phyloP scores from a whole-genome alignment of 1,284 basidiomycete genomes.

The Abortiporus biennis region DNA sequence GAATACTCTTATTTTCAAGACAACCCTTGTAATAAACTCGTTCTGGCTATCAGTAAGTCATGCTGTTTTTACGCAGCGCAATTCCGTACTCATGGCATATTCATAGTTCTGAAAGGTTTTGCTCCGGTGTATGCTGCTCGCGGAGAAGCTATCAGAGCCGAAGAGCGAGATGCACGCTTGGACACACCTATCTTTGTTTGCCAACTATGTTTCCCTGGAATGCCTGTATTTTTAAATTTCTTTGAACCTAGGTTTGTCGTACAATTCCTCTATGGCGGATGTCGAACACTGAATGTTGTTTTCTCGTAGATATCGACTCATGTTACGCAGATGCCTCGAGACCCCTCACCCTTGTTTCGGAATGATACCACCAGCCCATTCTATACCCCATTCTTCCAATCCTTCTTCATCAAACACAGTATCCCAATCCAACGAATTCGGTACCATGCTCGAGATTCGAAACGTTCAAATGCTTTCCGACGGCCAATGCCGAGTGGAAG shows the following conservation, averaged over 20 bases:
- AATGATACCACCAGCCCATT: conserved; percentile 74
- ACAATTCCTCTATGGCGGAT: neutral
- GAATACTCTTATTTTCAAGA: conserved; percentile 78
- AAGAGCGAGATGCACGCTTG: conserved; percentile 72
- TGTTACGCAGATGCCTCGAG: conserved; percentile 89
- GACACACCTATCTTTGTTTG: conserved; percentile 91
- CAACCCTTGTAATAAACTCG: conserved; percentile 62
- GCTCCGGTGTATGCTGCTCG: conserved; percentile 52
- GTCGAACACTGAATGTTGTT: conserved; percentile 15
- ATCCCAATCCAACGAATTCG: conserved; percentile 49
- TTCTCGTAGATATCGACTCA: conserved; percentile 66
- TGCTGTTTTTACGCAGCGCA: conserved; percentile 7
- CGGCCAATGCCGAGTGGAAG: conserved; percentile 87
- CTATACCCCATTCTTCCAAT: conserved; percentile 14
- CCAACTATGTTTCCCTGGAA: conserved; percentile 84
- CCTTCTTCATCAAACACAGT: conserved; percentile 1
- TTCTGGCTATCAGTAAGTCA: conserved; percentile 62
- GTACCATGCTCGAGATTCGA: conserved; percentile 89
- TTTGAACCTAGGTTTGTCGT: conserved; percentile 72
- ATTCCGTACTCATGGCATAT: conserved; percentile 5
- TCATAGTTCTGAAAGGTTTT: conserved; percentile 62
- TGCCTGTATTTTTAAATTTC: conserved; percentile 87
- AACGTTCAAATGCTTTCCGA: conserved; percentile 85
- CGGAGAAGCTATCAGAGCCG: conserved; percentile 55
- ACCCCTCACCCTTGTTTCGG: conserved; percentile 75